These are phyloP conservation scores for Taphrina flavorubra DNA, from an alignment of 1,139 yeast genomes.

Conservation along the genomic window DNA sequence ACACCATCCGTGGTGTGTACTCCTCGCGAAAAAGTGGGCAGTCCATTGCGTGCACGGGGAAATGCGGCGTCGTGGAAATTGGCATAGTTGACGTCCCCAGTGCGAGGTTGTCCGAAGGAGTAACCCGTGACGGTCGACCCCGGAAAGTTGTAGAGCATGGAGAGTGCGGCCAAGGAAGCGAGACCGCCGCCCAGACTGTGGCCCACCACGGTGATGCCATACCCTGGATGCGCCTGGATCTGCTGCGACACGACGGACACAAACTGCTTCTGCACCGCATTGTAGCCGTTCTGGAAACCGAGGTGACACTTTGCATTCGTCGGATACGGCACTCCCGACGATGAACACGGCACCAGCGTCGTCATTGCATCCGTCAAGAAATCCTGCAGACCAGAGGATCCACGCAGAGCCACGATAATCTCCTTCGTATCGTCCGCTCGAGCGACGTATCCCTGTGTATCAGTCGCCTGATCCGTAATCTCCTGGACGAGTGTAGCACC, in stretches of 20 bases:
- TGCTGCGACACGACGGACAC: neutral
- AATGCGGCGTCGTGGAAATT: conserved; percentile 11
- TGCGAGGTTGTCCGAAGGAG: conserved; percentile 13
- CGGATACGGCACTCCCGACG: conserved; percentile 1
- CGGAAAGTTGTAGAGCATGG: conserved; percentile 11
- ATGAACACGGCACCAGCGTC: neutral
- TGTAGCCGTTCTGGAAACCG: neutral
- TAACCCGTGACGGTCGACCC: neutral
- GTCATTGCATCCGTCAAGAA: neutral
- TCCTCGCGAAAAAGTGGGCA: neutral
- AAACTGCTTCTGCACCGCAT: neutral
- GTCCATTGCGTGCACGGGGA: neutral
- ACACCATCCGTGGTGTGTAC: conserved; percentile 15
- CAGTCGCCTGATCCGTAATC: neutral
- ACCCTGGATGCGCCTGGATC: conserved; percentile 55
- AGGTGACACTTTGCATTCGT: neutral
- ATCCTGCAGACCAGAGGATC: neutral
- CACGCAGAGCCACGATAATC: conserved; percentile 8
- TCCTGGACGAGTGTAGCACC: conserved; percentile 1
- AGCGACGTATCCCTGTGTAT: conserved; percentile 13
- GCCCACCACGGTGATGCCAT: conserved; percentile 63
- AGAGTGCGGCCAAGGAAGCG: conserved; percentile 51
- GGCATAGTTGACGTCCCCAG: conserved; percentile 3
- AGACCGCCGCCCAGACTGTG: conserved; percentile 79
- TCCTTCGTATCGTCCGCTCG: conserved; percentile 8